These are phyloP conservation scores for Pneumocystis sp. DNA, from an alignment of 1,139 yeast genomes.

Conservation along the genomic window DNA sequence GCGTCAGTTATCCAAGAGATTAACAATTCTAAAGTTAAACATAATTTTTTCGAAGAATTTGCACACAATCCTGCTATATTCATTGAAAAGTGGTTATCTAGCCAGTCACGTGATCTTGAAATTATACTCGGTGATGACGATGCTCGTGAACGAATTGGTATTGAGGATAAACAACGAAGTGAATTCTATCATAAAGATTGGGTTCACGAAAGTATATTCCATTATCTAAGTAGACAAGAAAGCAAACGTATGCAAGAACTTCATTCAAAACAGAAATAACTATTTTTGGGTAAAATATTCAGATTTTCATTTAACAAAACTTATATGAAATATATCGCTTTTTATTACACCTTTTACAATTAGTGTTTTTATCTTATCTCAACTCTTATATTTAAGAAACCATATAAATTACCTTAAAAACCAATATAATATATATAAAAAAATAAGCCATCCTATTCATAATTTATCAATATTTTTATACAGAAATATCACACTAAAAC, in stretches of 20 bases:
- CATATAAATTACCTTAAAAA: not conserved
- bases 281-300: not conserved
- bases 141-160: slow-evolving; percentile 56
- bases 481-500: not conserved
- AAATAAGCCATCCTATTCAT: not conserved
- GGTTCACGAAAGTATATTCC: slow-evolving; percentile 17
- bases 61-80: slow-evolving; percentile 66
- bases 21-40: slow-evolving; percentile 47
- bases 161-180: slow-evolving; percentile 60
- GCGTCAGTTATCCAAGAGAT: slow-evolving; percentile 50
- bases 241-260: not conserved
- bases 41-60: slow-evolving; percentile 59
- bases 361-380: not conserved
- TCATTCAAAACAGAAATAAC: slow-evolving; percentile 1
- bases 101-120: slow-evolving; percentile 61
- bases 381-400: not conserved
- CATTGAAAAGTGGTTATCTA: slow-evolving; percentile 54
- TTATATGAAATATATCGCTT: not conserved
- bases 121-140: slow-evolving; percentile 54
- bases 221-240: slow-evolving; percentile 12
- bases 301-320: not conserved
- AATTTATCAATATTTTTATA: not conserved
- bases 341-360: not conserved
- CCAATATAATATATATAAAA: not conserved
- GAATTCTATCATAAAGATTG: slow-evolving; percentile 15